Conservation (phyloP, 2,329 filamentous ascomycete genomes). For the Fusarium kyushuense region DNA sequence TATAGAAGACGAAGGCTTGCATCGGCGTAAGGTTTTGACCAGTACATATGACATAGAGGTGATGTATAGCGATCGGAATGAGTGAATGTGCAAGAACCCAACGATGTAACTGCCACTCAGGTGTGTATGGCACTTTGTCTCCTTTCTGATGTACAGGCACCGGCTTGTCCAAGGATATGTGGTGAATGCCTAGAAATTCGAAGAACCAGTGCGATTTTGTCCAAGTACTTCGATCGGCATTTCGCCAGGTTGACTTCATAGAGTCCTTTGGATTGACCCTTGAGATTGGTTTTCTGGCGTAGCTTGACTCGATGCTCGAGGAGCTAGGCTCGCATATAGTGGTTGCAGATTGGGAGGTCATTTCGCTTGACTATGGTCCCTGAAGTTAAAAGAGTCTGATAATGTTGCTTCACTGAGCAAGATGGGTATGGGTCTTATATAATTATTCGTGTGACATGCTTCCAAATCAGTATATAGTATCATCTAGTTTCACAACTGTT, state of each 20-base stretch:
- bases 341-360: not conserved
- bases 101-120: not conserved
- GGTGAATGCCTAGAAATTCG: not conserved
- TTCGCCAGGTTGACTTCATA: not conserved
- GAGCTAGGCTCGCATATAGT: not conserved
- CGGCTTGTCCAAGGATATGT: not conserved
- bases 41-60: not conserved
- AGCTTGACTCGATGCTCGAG: not conserved
- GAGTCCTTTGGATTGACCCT: not conserved
- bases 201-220: not conserved
- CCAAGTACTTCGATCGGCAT: not conserved
- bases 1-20: not conserved
- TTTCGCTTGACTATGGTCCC: not conserved
- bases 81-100: not conserved
- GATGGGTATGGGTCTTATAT: not conserved
- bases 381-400: not conserved
- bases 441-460: not conserved
- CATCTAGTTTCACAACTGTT: not conserved
- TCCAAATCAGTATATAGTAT: too few relatives aligned
- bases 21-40: not conserved
- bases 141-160: not conserved
- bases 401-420: not conserved
- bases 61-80: not conserved
- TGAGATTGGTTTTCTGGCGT: rapidly evolving
- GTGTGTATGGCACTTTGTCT: not conserved